Evolutionary conservation across 176 grass and related monocot species (phyloP).

Genomic region (Melocanna baccifera): DNA sequence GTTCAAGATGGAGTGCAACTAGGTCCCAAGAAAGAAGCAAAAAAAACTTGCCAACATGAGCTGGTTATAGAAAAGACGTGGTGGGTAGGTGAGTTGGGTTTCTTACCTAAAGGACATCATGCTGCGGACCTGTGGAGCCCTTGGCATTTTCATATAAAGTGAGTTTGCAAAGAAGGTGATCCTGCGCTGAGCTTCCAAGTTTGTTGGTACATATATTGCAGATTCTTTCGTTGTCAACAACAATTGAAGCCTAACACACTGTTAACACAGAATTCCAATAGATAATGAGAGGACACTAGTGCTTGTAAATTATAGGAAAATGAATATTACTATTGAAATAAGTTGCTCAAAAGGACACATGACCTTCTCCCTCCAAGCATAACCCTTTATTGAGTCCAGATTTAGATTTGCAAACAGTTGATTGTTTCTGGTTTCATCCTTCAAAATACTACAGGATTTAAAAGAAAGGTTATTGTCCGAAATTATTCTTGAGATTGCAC

Average conservation of each 20-base stretch:
- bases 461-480: neutral
- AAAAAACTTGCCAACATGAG: neutral
- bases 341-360: constrained; percentile 13
- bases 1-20: neutral
- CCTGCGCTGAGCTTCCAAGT: constrained; percentile 86
- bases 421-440: neutral
- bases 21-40: neutral
- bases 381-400: constrained; percentile 30
- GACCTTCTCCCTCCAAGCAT: constrained; percentile 71
- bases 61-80: neutral
- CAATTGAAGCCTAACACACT: constrained; percentile 86
- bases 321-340: constrained; percentile 22
- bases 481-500: neutral
- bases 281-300: constrained; percentile 2
- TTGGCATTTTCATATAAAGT: constrained; percentile 92
- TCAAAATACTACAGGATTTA: constrained; percentile 35
- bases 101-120: constrained; percentile 94
- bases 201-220: constrained; percentile 78
- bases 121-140: constrained; percentile 58
- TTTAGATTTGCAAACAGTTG: constrained; percentile 66
- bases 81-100: neutral
- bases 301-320: constrained; percentile 14
- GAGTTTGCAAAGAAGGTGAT: constrained; percentile 99
- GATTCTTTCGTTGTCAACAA: constrained; percentile 89
- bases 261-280: constrained; percentile 16